Conservation (phyloP, 2,329 filamentous ascomycete species). For the Neofusicoccum sp. region DNA sequence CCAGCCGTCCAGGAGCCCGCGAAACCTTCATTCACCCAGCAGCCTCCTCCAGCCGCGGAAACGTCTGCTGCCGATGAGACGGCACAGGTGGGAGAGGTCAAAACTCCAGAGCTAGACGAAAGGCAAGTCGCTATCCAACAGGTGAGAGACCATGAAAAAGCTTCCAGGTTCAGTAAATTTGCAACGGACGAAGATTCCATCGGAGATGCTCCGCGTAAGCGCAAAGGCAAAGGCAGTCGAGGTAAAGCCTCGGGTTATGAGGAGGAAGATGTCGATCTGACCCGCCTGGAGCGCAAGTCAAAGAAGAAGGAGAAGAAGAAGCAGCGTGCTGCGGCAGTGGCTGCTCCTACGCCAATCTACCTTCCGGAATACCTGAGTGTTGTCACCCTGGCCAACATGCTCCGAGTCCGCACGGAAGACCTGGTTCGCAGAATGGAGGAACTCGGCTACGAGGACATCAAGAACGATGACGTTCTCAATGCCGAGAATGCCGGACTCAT, state of each 20-base stretch:
- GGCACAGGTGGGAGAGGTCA: neutral
- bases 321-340: slow-evolving; percentile 25
- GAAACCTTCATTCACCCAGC: neutral
- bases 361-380: slow-evolving; percentile 92
- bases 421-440: slow-evolving; percentile 78
- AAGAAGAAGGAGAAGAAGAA: slow-evolving; percentile 24
- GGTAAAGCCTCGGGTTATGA: slow-evolving; percentile 23
- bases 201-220: slow-evolving; percentile 29
- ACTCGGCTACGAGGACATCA: slow-evolving; percentile 86
- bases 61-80: neutral
- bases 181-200: slow-evolving; percentile 26
- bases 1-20: no score
- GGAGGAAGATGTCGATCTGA: slow-evolving; percentile 18
- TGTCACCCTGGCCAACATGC: slow-evolving; percentile 73
- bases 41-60: neutral
- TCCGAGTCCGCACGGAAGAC: slow-evolving; percentile 69
- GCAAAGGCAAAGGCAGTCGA: slow-evolving; percentile 23
- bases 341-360: slow-evolving; percentile 57
- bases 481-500: slow-evolving; percentile 89
- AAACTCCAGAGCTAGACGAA: neutral
- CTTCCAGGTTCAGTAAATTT: slow-evolving; percentile 8
- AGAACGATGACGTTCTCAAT: slow-evolving; percentile 82
- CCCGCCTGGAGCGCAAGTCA: slow-evolving; percentile 33
- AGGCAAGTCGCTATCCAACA: neutral
- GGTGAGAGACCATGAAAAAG: neutral